Evolutionary conservation across 345 rosid genomes (phyloP), one percentile per base, ranked within the genome.

Genomic region (Ceriops zippeliana): DNA sequence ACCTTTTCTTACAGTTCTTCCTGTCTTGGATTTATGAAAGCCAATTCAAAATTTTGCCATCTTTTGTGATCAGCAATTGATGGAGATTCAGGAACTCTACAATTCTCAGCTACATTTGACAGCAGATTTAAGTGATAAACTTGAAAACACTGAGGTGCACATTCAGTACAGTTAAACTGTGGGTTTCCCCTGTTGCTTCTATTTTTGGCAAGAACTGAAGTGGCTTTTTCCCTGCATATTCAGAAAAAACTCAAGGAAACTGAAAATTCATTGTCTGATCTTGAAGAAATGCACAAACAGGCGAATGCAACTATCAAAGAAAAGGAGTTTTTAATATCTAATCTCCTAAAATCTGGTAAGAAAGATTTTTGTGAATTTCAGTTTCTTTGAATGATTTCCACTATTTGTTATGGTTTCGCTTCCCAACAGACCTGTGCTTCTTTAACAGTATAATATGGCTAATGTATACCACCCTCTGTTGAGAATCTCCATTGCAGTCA

Each of bases 71-170:
- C 88, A 91, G 97, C 82, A 84, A 83, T 70, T 87, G 60, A 73
- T 79, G 80, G 97, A 89, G 73, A 90, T 91, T 68, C 97, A 86
- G 86, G 91, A 89, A 62, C 87, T 81, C 64, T 85, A 85, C 86
- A 76, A 83, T 75, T 80, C 89, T 73, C 91, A 91, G 82, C 84
- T 79, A 71, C 79, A 75, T 76, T 78, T 86, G 78, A 80, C 87
- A 10, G 82, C 80, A 28, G 88, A 87, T 53, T 69, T 84, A 80
- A 85, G 85, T 69, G 84, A 82, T 76, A 89, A 86, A 66, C 96
- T 89, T 70, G 96, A 83, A 58, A 86, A 75, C 77, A 85, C 93
- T 52, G 91, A 91, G 96, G 59, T 54, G 15, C 24, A 27, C 28
- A 54, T 54, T 42, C 4, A 42, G 96, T 91, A 83, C 24, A 54